Evolutionary conservation across 176 grass and related monocot species (phyloP).

Genomic region (Oryza rufipogon): DNA sequence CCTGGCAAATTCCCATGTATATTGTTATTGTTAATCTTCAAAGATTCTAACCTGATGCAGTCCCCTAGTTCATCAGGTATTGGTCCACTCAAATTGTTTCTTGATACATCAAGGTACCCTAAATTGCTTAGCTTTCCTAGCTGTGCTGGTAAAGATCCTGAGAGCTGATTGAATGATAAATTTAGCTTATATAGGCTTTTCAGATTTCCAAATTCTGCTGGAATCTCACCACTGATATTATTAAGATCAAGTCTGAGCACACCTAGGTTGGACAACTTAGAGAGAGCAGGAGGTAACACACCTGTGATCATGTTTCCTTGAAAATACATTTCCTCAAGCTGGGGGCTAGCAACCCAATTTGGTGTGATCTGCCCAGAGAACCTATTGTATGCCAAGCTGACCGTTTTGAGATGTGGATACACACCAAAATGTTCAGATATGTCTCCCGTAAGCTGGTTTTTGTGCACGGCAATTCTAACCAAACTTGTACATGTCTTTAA

Average conservation of each 20-base stretch:
- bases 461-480: too few relatives aligned
- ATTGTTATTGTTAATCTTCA: slow-evolving; percentile 21
- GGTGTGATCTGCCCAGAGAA: neutral
- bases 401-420: neutral
- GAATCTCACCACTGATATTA: neutral
- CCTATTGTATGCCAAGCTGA: neutral
- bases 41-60: neutral
- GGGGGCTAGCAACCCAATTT: neutral
- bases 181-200: too few relatives aligned
- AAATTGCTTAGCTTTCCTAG: neutral
- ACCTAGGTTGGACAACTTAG: neutral
- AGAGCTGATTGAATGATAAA: neutral
- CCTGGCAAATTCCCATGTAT: slow-evolving; percentile 36
- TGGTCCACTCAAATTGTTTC: slow-evolving; percentile 16
- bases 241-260: neutral
- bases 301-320: neutral
- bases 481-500: neutral
- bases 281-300: neutral
- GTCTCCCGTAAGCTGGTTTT: neutral
- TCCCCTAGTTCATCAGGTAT: neutral
- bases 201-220: neutral
- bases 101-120: slow-evolving; percentile 17
- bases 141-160: neutral
- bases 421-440: neutral
- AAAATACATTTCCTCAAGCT: neutral